Conservation (phyloP, 2,329 filamentous ascomycete species). For the Diaporthe humulicola region DNA sequence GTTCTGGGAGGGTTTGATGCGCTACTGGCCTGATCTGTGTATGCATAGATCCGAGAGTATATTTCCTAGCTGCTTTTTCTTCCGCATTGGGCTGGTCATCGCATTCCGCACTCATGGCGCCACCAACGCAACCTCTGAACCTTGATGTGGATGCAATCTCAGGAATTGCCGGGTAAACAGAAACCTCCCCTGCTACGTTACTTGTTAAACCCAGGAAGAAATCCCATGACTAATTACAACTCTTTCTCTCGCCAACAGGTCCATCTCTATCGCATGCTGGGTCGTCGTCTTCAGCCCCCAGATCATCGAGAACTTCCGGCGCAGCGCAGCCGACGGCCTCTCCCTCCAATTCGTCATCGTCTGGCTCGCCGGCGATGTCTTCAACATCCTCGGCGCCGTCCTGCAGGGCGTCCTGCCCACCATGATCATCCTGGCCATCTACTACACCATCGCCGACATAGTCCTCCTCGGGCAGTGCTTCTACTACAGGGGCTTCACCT, state of each 20-base stretch:
- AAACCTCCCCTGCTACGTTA: slow-evolving; percentile 17
- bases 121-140: slow-evolving; percentile 70
- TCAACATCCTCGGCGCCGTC: slow-evolving; percentile 95
- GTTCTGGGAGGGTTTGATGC: background rate
- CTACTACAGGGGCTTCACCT: slow-evolving; percentile 91
- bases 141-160: slow-evolving; percentile 92
- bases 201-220: background rate
- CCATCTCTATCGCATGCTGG: slow-evolving; percentile 97
- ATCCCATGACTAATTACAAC: background rate
- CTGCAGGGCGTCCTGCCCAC: slow-evolving; percentile 93
- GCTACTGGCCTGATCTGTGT: background rate
- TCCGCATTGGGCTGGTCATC: background rate
- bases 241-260: slow-evolving; percentile 64
- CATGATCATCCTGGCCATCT: slow-evolving; percentile 94
- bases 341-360: slow-evolving; percentile 93
- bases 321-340: slow-evolving; percentile 86
- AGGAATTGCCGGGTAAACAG: slow-evolving; percentile 84
- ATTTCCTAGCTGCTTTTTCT: slow-evolving; percentile 9
- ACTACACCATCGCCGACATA: slow-evolving; percentile 92
- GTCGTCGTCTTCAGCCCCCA: slow-evolving; percentile 98
- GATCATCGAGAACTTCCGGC: slow-evolving; percentile 93
- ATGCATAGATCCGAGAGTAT: background rate
- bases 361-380: slow-evolving; percentile 95
- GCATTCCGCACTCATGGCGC: slow-evolving; percentile 58
- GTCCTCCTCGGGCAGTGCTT: slow-evolving; percentile 92